A percentile compares a stretch with the other conserved stretches of the same genome.
These are phyloP conservation scores for Torrubiella hemipterigena DNA, from an alignment of 2,329 filamentous ascomycete genomes.

Conservation along the genomic window DNA sequence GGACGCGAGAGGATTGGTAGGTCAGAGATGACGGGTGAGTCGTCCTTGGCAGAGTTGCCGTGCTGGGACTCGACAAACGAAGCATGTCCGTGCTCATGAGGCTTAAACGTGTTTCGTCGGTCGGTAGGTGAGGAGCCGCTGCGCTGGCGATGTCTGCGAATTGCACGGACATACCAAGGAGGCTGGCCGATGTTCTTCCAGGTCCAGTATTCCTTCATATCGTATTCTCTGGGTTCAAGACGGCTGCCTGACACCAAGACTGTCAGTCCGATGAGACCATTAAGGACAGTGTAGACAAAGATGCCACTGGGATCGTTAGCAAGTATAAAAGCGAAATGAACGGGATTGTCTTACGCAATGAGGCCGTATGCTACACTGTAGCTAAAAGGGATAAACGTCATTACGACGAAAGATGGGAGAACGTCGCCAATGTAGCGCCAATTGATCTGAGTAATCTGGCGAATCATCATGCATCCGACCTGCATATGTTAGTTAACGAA, in stretches of 20 bases:
- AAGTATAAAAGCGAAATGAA: neutral
- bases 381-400: constrained; percentile 65
- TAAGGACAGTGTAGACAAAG: constrained; percentile 39
- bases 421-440: constrained; percentile 68
- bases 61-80: constrained; percentile 7
- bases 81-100: constrained; percentile 2
- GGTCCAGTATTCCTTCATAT: constrained; percentile 44
- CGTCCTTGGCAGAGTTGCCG: constrained; percentile 14
- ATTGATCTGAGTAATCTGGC: constrained; percentile 62
- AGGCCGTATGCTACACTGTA: constrained; percentile 71
- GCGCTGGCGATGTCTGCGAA: constrained; percentile 10
- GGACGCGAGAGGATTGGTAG: constrained; percentile 9
- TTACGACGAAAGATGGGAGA: constrained; percentile 63
- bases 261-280: constrained; percentile 32
- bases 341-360: constrained; percentile 42
- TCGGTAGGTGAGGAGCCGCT: neutral
- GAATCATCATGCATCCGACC: constrained; percentile 70
- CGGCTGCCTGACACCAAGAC: constrained; percentile 29
- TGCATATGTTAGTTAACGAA: constrained; percentile 11
- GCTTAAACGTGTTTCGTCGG: constrained; percentile 3
- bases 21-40: constrained; percentile 7
- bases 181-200: constrained; percentile 35
- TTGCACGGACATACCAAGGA: constrained; percentile 34
- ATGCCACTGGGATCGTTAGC: constrained; percentile 28
- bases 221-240: constrained; percentile 37